Evolutionary conservation across 1,139 yeast genomes (phyloP).

Genomic region (Zhuliangozyma parablackwelliae): DNA sequence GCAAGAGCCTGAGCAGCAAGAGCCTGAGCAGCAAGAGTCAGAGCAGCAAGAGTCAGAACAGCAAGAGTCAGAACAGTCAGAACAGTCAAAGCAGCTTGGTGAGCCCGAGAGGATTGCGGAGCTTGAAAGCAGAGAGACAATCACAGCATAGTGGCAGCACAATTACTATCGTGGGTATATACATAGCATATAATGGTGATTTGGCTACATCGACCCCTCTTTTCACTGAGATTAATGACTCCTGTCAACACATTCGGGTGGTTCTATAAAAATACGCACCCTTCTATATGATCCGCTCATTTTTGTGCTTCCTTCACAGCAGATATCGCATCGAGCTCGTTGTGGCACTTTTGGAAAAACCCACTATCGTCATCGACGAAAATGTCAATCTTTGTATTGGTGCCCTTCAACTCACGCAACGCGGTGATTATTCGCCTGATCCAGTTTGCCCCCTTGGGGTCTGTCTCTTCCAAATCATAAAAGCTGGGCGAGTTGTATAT

Average conservation of each 20-base stretch:
- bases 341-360: slow-evolving; percentile 20
- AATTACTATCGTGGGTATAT: too few species aligned
- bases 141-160: too few species aligned
- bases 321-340: slow-evolving; percentile 7
- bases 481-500: slow-evolving; percentile 11
- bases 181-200: too few species aligned
- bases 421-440: slow-evolving; percentile 38
- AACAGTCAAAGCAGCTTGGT: not conserved
- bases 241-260: too few species aligned
- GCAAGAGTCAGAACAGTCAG: not conserved
- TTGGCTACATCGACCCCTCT: too few species aligned
- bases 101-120: too few species aligned
- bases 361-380: slow-evolving; percentile 36
- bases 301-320: too few species aligned
- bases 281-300: too few species aligned
- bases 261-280: too few species aligned
- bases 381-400: slow-evolving; percentile 30
- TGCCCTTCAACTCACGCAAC: slow-evolving; percentile 33
- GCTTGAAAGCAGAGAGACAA: too few species aligned
- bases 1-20: not conserved
- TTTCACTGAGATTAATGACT: too few species aligned
- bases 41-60: not conserved
- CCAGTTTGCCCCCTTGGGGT: slow-evolving; percentile 49
- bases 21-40: not conserved
- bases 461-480: slow-evolving; percentile 34